Evolutionary conservation across 192 early-diverging fungal species (phyloP).

Genomic region (Backusella westeae): DNA sequence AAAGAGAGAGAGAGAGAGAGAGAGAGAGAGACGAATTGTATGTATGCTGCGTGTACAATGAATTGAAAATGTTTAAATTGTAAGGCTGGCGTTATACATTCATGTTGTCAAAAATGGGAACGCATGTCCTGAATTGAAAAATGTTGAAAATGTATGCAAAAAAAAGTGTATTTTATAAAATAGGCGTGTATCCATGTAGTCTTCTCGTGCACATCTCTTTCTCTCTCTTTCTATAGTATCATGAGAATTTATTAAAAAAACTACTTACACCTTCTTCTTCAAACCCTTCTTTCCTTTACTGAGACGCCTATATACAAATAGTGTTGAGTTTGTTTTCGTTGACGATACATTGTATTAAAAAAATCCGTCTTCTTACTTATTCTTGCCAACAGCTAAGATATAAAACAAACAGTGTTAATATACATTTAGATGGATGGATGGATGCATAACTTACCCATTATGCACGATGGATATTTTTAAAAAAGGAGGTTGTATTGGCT

Average conservation of each 20-base stretch:
- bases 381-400: constrained; percentile 65
- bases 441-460: constrained; percentile 34
- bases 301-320: constrained; percentile 60
- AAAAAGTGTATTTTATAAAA: too few relatives aligned
- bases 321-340: background rate
- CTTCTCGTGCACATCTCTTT: background rate
- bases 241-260: too few relatives aligned
- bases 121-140: too few relatives aligned
- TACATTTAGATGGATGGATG: constrained; percentile 18
- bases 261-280: constrained; percentile 85
- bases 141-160: too few relatives aligned
- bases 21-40: background rate
- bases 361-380: constrained; percentile 49
- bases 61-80: too few relatives aligned
- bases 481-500: background rate
- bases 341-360: background rate
- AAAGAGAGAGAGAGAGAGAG: background rate
- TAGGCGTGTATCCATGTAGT: background rate
- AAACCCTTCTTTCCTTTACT: constrained; percentile 86
- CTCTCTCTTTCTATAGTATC: background rate
- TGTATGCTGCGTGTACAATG: background rate
- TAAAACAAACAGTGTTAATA: background rate
- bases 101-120: too few relatives aligned
- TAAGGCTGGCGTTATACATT: too few relatives aligned
- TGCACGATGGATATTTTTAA: constrained; percentile 3